Evolutionary conservation across 331 rosid genomes (phyloP).

Genomic region (Rhamnella rubrinervis): DNA sequence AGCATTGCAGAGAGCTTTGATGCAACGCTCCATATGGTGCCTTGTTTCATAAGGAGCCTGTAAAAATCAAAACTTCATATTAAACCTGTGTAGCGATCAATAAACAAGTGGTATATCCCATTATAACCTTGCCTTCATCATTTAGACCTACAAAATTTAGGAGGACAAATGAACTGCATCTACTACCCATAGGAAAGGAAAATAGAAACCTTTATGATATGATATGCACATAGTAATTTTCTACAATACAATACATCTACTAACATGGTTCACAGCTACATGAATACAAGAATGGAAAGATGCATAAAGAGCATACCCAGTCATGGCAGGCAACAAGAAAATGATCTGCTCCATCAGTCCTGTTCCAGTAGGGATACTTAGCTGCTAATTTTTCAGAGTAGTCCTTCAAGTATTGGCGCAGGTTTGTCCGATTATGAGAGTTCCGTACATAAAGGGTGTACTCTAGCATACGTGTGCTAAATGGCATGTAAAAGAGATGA

Average conservation of each 20-base stretch:
- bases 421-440: constrained; percentile 92
- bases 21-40: constrained; percentile 96
- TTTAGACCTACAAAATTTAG: too few species aligned
- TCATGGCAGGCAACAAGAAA: constrained; percentile 98
- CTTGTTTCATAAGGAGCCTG: constrained; percentile 96
- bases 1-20: constrained; percentile 90
- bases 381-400: constrained; percentile 73
- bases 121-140: too few species aligned
- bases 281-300: constrained; percentile 3
- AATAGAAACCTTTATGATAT: too few species aligned
- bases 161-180: too few species aligned
- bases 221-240: too few species aligned
- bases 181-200: too few species aligned
- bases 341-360: constrained; percentile 93
- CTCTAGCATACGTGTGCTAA: constrained; percentile 81
- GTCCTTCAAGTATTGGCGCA: constrained; percentile 65
- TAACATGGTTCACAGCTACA: too few species aligned
- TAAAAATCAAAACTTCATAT: constrained; percentile 9
- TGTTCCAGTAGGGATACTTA: constrained; percentile 68
- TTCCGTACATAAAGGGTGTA: constrained; percentile 65
- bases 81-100: not conserved
- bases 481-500: constrained; percentile 91
- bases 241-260: not conserved
- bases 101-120: too few species aligned
- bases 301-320: constrained; percentile 57